These are phyloP conservation scores for Torulaspora quercuum DNA, from an alignment of 805 yeast genomes.

Conservation along the genomic window DNA sequence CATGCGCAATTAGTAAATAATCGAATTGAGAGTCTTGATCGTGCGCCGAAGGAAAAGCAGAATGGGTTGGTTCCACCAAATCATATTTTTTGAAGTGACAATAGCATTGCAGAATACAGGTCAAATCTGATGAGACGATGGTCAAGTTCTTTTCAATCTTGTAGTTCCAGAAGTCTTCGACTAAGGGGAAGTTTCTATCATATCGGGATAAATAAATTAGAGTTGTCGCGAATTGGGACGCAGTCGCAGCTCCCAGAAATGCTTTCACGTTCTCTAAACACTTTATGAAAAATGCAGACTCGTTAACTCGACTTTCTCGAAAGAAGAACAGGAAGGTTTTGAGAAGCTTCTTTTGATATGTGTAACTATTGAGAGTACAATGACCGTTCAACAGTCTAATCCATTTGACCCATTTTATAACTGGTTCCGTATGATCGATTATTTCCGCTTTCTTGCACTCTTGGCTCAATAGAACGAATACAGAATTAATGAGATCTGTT, in stretches of 20 bases:
- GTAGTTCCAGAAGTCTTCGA: slow-evolving; percentile 34
- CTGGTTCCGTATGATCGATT: slow-evolving; percentile 11
- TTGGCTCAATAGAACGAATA: slow-evolving; percentile 15
- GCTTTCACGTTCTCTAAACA: slow-evolving; percentile 9
- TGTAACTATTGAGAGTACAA: slow-evolving; percentile 27
- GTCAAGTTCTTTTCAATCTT: slow-evolving; percentile 26
- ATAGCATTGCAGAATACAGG: slow-evolving; percentile 26
- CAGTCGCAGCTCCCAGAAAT: slow-evolving; percentile 21
- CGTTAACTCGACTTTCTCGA: slow-evolving; percentile 10
- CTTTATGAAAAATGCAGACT: slow-evolving; percentile 1
- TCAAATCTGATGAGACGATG: slow-evolving; percentile 22
- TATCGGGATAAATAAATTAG: slow-evolving; percentile 23
- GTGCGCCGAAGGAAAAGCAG: slow-evolving; percentile 41
- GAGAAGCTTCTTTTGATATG: slow-evolving; percentile 19
- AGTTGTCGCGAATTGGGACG: slow-evolving; percentile 33
- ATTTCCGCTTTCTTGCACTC: background rate
- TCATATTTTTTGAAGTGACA: slow-evolving; percentile 22
- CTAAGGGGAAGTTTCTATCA: slow-evolving; percentile 14
- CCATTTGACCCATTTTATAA: slow-evolving; percentile 29
- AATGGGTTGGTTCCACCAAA: slow-evolving; percentile 38
- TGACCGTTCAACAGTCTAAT: slow-evolving; percentile 26
- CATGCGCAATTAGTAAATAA: slow-evolving; percentile 46
- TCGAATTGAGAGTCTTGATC: slow-evolving; percentile 45
- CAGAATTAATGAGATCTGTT: slow-evolving; percentile 18
- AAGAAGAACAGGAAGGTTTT: slow-evolving; percentile 21